These are phyloP conservation scores for Tolypocladium nubicola DNA, from an alignment of 2,329 filamentous ascomycete species.

Conservation along the genomic window DNA sequence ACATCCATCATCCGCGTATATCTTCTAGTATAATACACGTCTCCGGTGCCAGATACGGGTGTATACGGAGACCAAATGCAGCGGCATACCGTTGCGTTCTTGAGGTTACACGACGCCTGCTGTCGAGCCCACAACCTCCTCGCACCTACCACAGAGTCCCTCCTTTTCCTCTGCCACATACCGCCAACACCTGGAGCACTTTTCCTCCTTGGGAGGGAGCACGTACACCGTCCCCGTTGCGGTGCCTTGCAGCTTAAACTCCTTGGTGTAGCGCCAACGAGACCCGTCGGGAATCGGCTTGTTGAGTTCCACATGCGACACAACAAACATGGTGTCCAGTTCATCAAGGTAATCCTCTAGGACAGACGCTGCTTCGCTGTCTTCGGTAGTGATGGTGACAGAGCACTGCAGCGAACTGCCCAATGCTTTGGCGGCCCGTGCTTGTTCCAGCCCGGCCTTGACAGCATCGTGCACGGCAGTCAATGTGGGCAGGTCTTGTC, in stretches of 20 bases:
- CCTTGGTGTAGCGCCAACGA: constrained; percentile 30
- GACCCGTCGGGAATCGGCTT: constrained; percentile 13
- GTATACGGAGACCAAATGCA: not conserved
- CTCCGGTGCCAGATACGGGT: not conserved
- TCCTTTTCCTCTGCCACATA: constrained; percentile 62
- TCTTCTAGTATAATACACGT: not conserved
- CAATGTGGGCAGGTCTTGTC: constrained; percentile 34
- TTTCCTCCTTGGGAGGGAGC: constrained; percentile 43
- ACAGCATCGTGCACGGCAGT: constrained; percentile 52
- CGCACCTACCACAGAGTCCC: constrained; percentile 62
- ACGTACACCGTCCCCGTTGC: constrained; percentile 29
- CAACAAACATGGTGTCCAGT: constrained; percentile 56
- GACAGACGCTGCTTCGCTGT: constrained; percentile 18
- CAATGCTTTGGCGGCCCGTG: constrained; percentile 58
- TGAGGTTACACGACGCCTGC: not conserved
- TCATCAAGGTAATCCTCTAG: constrained; percentile 36
- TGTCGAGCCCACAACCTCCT: constrained; percentile 41
- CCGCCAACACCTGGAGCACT: constrained; percentile 86
- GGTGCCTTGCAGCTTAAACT: constrained; percentile 29
- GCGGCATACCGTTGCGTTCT: not conserved
- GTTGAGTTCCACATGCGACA: constrained; percentile 50
- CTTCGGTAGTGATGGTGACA: constrained; percentile 44
- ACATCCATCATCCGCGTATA: not conserved
- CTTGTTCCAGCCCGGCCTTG: constrained; percentile 65
- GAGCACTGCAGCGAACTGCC: constrained; percentile 74